Evolutionary conservation across 225 moss, liverwort and hornwort species (phyloP).

Genomic region (Marchantia polymorpha): DNA sequence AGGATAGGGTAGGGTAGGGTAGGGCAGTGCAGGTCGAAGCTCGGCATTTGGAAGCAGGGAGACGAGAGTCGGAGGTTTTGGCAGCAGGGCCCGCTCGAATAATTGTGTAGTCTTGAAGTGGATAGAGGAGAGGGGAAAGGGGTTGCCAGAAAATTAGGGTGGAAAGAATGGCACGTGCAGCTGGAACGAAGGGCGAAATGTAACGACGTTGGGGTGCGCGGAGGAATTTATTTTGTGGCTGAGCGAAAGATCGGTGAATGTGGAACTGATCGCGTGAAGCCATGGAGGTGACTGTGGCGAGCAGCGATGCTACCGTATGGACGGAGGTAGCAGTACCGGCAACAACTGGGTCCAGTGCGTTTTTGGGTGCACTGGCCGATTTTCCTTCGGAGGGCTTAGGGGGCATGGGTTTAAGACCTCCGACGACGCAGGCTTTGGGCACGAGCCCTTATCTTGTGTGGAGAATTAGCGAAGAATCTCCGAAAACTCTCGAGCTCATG

Average conservation of each 20-base stretch:
- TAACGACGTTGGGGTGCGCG: not conserved
- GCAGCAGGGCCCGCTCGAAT: too few species aligned
- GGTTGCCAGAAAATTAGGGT: not conserved
- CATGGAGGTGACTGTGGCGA: conserved; percentile 43
- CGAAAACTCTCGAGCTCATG: conserved; percentile 36
- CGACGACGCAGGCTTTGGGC: conserved; percentile 16
- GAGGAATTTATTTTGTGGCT: not conserved
- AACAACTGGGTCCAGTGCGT: conserved; percentile 19
- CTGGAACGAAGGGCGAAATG: not conserved
- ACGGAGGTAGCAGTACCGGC: conserved; percentile 34
- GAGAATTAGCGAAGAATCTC: conserved; percentile 40
- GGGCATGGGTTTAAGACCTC: conserved; percentile 25
- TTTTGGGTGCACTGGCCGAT: conserved; percentile 29
- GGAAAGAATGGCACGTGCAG: not conserved
- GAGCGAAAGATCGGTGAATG: conserved; percentile 16
- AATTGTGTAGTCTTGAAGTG: too few species aligned
- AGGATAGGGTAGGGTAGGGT: too few species aligned
- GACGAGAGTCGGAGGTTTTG: not conserved
- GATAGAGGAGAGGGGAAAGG: too few species aligned
- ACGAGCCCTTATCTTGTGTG: conserved; percentile 33
- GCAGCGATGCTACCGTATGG: conserved; percentile 36
- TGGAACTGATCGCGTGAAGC: conserved; percentile 18
- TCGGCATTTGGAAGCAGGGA: not conserved
- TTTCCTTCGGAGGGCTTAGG: conserved; percentile 20
- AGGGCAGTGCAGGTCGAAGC: not conserved